phyloP scores from a whole-genome alignment of 768 basidiomycete genomes.

The Psilocybe cubensis region DNA sequence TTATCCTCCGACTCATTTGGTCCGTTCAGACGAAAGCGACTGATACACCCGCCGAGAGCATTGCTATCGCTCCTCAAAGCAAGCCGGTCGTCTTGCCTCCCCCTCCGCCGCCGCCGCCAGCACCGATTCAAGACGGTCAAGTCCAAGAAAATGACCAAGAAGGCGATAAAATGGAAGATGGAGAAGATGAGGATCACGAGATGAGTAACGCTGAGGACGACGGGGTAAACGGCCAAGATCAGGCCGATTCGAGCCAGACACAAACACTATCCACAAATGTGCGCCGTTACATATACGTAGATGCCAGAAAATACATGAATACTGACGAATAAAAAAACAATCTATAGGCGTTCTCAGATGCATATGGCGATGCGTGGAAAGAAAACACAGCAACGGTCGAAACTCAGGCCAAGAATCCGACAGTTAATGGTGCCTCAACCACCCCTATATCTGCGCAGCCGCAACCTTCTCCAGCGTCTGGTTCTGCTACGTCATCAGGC shows the following conservation, averaged over 20 bases:
- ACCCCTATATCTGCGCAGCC: constrained; percentile 8
- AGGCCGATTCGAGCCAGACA: constrained; percentile 1
- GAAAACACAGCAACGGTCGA: constrained; percentile 49
- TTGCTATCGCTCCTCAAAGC: background rate
- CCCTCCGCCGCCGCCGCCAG: background rate
- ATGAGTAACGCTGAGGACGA: constrained; percentile 14
- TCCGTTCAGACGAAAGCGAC: constrained; percentile 60
- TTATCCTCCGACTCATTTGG: constrained; percentile 59
- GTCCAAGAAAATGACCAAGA: constrained; percentile 8
- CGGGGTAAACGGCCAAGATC: constrained; percentile 1
- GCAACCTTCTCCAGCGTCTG: constrained; percentile 1
- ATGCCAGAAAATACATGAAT: background rate
- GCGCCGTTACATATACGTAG: background rate
- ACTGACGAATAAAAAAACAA: constrained; percentile 12
- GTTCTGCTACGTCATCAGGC: background rate
- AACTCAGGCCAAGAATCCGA: constrained; percentile 8
- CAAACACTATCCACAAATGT: constrained; percentile 18
- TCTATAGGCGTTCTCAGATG: constrained; percentile 50
- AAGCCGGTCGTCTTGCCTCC: too few relatives aligned
- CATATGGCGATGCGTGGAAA: constrained; percentile 66
- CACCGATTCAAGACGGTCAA: constrained; percentile 4
- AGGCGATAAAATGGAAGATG: constrained; percentile 34
- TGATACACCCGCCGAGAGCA: constrained; percentile 19
- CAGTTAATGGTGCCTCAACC: background rate
- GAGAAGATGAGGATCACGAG: constrained; percentile 22